These are phyloP conservation scores for Cyclocybe cylindracea DNA, from an alignment of 768 basidiomycete genomes.

Conservation along the genomic window DNA sequence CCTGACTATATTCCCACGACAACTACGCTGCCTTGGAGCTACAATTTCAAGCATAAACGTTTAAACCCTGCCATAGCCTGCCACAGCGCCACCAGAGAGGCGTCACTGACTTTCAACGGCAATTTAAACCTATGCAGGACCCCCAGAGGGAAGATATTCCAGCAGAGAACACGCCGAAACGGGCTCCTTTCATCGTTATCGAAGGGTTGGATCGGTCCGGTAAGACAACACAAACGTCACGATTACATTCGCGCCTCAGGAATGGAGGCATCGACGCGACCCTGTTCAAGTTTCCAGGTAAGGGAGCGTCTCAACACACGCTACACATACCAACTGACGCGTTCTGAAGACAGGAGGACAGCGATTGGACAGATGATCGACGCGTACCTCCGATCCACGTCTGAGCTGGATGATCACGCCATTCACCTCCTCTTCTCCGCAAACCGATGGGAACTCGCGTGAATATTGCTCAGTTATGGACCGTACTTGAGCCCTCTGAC, in stretches of 20 bases:
- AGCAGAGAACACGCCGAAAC: constrained; percentile 9
- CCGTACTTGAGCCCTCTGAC: background rate
- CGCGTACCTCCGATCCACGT: constrained; percentile 79
- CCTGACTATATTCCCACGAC: too few species aligned
- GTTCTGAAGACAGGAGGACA: constrained; percentile 80
- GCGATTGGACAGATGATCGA: constrained; percentile 93
- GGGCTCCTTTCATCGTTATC: constrained; percentile 87
- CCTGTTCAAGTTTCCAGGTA: constrained; percentile 90
- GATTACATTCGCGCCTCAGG: constrained; percentile 58
- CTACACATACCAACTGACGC: background rate
- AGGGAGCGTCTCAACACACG: constrained; percentile 13
- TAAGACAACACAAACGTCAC: constrained; percentile 84
- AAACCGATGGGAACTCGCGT: constrained; percentile 97
- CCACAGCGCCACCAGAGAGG: too few species aligned
- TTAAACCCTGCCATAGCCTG: too few species aligned
- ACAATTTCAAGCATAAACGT: too few species aligned
- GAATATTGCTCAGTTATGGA: constrained; percentile 23
- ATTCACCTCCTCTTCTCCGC: constrained; percentile 96
- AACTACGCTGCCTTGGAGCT: too few species aligned
- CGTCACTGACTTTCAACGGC: background rate
- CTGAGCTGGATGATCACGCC: constrained; percentile 88
- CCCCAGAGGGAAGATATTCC: background rate
- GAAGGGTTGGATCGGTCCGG: constrained; percentile 97
- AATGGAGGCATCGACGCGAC: constrained; percentile 45
- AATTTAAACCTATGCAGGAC: background rate